Percentiles rank a stretch among this genome's conserved stretches.
Evolutionary conservation across 305 asterid species (phyloP).

Genomic region (Withania somnifera): DNA sequence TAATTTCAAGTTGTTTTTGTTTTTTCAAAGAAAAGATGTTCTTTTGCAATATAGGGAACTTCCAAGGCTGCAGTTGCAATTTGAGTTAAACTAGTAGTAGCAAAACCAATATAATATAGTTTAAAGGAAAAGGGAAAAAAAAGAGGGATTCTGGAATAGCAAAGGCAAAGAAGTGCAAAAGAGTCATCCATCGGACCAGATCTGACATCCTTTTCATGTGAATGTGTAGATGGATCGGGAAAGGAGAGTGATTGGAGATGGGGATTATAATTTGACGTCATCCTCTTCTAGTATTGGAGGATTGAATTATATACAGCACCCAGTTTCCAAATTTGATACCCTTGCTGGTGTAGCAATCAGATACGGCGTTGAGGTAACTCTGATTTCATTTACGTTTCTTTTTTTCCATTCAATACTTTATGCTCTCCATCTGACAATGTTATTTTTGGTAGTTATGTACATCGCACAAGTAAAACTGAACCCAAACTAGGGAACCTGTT

Average conservation of each 20-base stretch:
- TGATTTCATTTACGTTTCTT: background rate
- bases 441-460: no score
- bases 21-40: background rate
- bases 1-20: background rate
- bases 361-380: constrained; percentile 47
- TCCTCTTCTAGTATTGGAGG: no score
- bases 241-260: constrained; percentile 2
- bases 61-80: background rate
- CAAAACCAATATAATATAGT: background rate
- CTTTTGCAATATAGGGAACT: background rate
- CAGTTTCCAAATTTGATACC: constrained; percentile 44
- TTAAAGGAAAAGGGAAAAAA: background rate
- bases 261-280: constrained; percentile 7
- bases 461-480: background rate
- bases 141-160: background rate
- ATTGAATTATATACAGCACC: constrained; percentile 29
- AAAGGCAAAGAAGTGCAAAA: background rate
- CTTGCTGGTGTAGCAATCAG: constrained; percentile 48
- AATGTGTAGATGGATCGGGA: background rate
- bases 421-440: no score
- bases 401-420: no score
- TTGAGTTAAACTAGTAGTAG: background rate
- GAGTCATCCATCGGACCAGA: background rate
- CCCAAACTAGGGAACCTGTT: no score
- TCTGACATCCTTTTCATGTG: background rate